phyloP scores from a whole-genome alignment of 2,329 filamentous ascomycete genomes.

The Fusarium nisikadoi region DNA sequence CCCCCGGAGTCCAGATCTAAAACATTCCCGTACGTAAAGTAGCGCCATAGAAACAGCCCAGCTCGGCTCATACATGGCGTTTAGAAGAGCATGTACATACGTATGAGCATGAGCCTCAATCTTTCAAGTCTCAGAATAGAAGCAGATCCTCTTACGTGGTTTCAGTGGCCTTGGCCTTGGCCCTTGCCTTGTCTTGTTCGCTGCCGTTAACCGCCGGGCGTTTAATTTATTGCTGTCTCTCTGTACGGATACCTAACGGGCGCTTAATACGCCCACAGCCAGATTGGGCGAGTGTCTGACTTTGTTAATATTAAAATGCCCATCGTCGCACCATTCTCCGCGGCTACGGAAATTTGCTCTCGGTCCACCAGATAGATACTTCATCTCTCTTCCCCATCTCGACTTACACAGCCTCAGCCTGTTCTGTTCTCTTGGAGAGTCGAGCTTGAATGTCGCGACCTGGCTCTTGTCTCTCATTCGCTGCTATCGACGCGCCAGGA shows the following conservation, averaged over 20 bases:
- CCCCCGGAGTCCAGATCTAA: slow-evolving; percentile 11
- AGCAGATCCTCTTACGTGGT: slow-evolving; percentile 27
- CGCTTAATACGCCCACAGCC: slow-evolving; percentile 22
- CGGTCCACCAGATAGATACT: slow-evolving; percentile 7
- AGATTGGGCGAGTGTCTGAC: background rate
- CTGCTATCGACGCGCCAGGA: slow-evolving; percentile 37
- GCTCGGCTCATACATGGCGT: slow-evolving; percentile 12
- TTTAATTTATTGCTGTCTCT: slow-evolving; percentile 20
- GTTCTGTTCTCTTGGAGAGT: background rate
- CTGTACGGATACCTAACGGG: slow-evolving; percentile 8
- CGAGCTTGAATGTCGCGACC: slow-evolving; percentile 6
- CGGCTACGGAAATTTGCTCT: slow-evolving; percentile 44
- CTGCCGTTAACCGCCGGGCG: slow-evolving; percentile 34
- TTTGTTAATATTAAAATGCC: slow-evolving; percentile 22
- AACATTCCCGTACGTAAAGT: slow-evolving; percentile 1
- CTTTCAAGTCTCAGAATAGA: slow-evolving; percentile 32
- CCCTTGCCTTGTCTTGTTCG: slow-evolving; percentile 5
- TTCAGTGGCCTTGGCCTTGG: slow-evolving; percentile 29
- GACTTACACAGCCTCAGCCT: slow-evolving; percentile 31
- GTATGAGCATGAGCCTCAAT: slow-evolving; percentile 8
- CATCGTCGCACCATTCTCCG: slow-evolving; percentile 37
- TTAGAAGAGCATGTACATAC: background rate
- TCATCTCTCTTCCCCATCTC: background rate
- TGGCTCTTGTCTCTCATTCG: slow-evolving; percentile 35
- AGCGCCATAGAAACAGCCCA: background rate